Evolutionary conservation across 2,329 filamentous ascomycete genomes (phyloP).

Genomic region (Aureobasidium sp.): DNA sequence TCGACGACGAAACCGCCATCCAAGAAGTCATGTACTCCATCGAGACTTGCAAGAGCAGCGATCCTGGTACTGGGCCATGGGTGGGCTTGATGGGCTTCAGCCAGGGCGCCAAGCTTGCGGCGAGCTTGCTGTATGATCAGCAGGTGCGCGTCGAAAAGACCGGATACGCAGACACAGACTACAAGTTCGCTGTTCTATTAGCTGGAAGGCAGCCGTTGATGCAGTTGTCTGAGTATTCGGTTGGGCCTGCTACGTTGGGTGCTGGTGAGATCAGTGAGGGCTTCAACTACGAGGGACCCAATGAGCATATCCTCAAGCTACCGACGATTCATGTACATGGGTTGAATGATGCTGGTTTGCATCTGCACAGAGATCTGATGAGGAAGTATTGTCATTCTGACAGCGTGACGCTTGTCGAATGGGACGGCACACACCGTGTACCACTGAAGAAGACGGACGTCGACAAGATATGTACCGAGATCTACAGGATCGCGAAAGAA

Average conservation of each 20-base stretch:
- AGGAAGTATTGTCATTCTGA: constrained; percentile 53
- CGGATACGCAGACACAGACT: constrained; percentile 35
- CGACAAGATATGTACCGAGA: constrained; percentile 46
- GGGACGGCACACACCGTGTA: constrained; percentile 66
- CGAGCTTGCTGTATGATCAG: constrained; percentile 48
- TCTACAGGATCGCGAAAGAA: constrained; percentile 46
- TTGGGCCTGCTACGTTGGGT: constrained; percentile 32
- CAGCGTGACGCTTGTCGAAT: constrained; percentile 56
- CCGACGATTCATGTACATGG: constrained; percentile 66
- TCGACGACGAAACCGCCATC: constrained; percentile 44
- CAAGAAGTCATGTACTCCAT: constrained; percentile 43
- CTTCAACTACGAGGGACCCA: constrained; percentile 36
- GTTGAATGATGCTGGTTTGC: constrained; percentile 51
- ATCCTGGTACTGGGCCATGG: constrained; percentile 41
- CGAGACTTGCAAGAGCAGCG: constrained; percentile 39
- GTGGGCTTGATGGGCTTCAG: constrained; percentile 46
- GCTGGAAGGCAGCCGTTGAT: constrained; percentile 56
- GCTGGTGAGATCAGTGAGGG: constrained; percentile 40
- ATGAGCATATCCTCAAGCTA: constrained; percentile 45
- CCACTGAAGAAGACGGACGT: constrained; percentile 64
- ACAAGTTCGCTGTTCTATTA: constrained; percentile 55
- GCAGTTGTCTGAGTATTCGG: constrained; percentile 40
- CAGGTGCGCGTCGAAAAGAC: constrained; percentile 46
- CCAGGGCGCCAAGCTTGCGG: constrained; percentile 43
- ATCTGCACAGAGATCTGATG: constrained; percentile 51